Evolutionary conservation across 371 early-diverging fungal genomes (phyloP).

Genomic region (Lichtheimia hyalospora): DNA sequence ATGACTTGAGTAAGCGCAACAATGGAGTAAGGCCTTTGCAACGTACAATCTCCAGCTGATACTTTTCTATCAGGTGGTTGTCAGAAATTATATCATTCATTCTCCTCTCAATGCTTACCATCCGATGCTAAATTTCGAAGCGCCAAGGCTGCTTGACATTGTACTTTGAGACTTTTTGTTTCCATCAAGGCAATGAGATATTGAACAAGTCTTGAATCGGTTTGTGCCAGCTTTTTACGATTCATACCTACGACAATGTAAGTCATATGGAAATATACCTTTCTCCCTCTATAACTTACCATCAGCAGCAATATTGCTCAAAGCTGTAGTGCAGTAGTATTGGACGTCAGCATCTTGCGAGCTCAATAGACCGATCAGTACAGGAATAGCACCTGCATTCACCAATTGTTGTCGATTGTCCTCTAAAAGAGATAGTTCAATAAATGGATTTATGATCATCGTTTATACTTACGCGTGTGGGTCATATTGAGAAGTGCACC

Average conservation of each 20-base stretch:
- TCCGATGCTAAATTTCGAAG: conserved; percentile 91
- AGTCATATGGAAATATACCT: background rate
- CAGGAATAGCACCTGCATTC: conserved; percentile 84
- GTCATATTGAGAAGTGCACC: conserved; percentile 96
- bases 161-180: conserved; percentile 79
- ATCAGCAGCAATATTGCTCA: conserved; percentile 93
- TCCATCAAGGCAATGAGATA: conserved; percentile 80
- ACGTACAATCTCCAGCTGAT: conserved; percentile 83
- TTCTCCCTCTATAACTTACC: conserved; percentile 23
- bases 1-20: conserved; percentile 73
- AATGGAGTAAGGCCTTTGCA: conserved; percentile 76
- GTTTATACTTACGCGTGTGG: conserved; percentile 61
- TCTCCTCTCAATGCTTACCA: conserved; percentile 21
- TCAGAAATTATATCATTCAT: background rate
- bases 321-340: conserved; percentile 90
- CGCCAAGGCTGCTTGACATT: conserved; percentile 89
- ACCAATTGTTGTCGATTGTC: conserved; percentile 87
- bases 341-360: conserved; percentile 86
- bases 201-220: conserved; percentile 77
- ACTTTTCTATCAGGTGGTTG: conserved; percentile 60
- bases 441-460: no score
- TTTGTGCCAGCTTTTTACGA: conserved; percentile 72
- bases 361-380: conserved; percentile 76
- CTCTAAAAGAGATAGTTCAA: conserved; percentile 26
- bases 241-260: conserved; percentile 43